phyloP scores from a whole-genome alignment of 2,329 filamentous ascomycete genomes.

The Esteya vermicola region DNA sequence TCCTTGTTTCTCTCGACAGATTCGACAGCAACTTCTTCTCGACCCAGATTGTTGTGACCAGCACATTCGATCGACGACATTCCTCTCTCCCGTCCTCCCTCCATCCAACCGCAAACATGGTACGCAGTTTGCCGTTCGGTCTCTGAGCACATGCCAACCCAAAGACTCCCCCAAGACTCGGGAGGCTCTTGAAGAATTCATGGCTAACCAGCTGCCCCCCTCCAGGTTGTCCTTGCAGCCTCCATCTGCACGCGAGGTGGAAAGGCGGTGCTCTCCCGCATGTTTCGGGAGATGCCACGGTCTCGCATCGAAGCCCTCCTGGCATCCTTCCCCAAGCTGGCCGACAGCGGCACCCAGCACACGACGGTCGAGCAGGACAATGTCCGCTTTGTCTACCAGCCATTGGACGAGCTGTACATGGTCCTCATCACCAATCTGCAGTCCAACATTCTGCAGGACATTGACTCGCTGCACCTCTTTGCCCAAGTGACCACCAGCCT shows the following conservation, averaged over 20 bases:
- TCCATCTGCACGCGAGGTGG: conserved; percentile 98
- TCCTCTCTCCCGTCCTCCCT: neutral
- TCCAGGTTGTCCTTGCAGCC: conserved; percentile 88
- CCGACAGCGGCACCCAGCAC: conserved; percentile 90
- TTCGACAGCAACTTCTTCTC: neutral
- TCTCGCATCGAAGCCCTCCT: conserved; percentile 93
- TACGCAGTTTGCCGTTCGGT: neutral
- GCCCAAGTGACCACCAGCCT: conserved; percentile 94
- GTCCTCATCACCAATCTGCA: conserved; percentile 98
- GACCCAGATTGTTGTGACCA: too few species aligned
- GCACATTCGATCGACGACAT: too few species aligned
- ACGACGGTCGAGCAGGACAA: conserved; percentile 98
- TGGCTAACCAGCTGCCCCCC: neutral
- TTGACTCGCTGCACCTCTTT: conserved; percentile 94
- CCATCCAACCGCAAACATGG: conserved; percentile 1
- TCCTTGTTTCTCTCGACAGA: conserved; percentile 5
- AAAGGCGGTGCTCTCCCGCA: conserved; percentile 93
- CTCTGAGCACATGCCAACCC: too few species aligned
- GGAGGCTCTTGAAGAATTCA: neutral
- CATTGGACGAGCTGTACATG: conserved; percentile 98
- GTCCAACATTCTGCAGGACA: conserved; percentile 98
- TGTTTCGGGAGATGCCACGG: conserved; percentile 95
- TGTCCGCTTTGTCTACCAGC: conserved; percentile 98
- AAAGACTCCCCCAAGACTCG: too few species aligned
- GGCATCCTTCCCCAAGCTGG: conserved; percentile 93